Evolutionary conservation across 371 early-diverging fungal genomes (phyloP).

Genomic region (Actinomucor elegans): DNA sequence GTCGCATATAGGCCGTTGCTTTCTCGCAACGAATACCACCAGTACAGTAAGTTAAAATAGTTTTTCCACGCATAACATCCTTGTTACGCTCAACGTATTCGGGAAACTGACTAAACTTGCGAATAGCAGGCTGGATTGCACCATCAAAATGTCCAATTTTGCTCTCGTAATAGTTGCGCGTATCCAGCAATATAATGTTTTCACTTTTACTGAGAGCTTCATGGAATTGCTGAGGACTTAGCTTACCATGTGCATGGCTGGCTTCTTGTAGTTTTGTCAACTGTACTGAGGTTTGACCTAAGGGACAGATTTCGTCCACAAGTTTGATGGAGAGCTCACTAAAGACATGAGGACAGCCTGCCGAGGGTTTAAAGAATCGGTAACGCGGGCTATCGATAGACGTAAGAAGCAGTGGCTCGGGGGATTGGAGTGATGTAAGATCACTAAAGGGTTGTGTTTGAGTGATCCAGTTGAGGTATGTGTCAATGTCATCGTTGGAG

Average conservation of each 20-base stretch:
- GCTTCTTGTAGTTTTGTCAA: slow-evolving; percentile 17
- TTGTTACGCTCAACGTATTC: slow-evolving; percentile 59
- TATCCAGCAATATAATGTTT: slow-evolving; percentile 58
- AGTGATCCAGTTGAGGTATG: slow-evolving; percentile 50
- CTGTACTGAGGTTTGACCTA: slow-evolving; percentile 41
- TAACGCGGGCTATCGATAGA: too few relatives aligned
- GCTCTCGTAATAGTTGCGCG: slow-evolving; percentile 73
- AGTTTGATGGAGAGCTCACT: slow-evolving; percentile 58
- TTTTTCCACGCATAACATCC: slow-evolving; percentile 48
- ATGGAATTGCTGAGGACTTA: slow-evolving; percentile 51
- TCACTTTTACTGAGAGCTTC: slow-evolving; percentile 24
- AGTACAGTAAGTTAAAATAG: slow-evolving; percentile 71
- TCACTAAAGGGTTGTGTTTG: slow-evolving; percentile 12
- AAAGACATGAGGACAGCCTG: slow-evolving; percentile 71
- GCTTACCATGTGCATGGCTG: slow-evolving; percentile 34
- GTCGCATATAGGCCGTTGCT: slow-evolving; percentile 62
- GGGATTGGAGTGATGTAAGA: not conserved
- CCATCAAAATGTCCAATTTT: slow-evolving; percentile 63
- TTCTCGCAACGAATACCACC: slow-evolving; percentile 69
- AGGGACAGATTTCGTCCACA: slow-evolving; percentile 71
- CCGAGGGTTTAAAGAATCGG: slow-evolving; percentile 69
- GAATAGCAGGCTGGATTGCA: slow-evolving; percentile 63
- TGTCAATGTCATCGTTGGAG: slow-evolving; percentile 29
- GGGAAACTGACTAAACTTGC: slow-evolving; percentile 67
- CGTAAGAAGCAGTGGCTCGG: too few relatives aligned